Percentiles rank a stretch among this genome's conserved stretches.
Conservation (phyloP, 331 rosid species). For the Acacia pycnantha region DNA sequence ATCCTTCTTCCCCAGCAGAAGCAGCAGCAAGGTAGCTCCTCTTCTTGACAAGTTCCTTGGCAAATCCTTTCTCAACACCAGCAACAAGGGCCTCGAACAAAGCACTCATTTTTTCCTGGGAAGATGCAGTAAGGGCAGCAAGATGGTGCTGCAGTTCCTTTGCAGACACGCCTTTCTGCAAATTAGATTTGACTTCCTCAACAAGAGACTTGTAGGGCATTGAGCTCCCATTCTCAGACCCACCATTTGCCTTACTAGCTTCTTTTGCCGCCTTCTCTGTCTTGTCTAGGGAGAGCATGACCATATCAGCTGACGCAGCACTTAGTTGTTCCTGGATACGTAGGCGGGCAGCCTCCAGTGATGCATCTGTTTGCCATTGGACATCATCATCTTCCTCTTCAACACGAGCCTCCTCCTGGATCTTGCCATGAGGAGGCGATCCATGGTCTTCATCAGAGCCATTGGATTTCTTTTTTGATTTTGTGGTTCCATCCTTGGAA, state of each 20-base stretch:
- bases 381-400: constrained; percentile 38
- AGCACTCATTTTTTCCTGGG: constrained; percentile 56
- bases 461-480: constrained; percentile 48
- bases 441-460: constrained; percentile 59
- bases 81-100: constrained; percentile 46
- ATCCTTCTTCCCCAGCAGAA: constrained; percentile 43
- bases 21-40: constrained; percentile 46
- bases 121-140: constrained; percentile 33
- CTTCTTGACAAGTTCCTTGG: constrained; percentile 47
- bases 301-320: constrained; percentile 73
- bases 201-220: constrained; percentile 23
- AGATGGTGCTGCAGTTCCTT: constrained; percentile 40
- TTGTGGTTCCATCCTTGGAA: constrained; percentile 42
- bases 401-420: constrained; percentile 26
- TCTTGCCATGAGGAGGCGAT: constrained; percentile 50
- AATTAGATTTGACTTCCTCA: constrained; percentile 43
- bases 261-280: constrained; percentile 39
- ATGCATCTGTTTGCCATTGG: constrained; percentile 72
- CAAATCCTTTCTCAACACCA: constrained; percentile 53
- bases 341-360: constrained; percentile 60
- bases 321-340: constrained; percentile 64
- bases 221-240: constrained; percentile 36
- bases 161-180: constrained; percentile 41
- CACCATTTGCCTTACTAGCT: constrained; percentile 20
- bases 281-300: constrained; percentile 55